Evolutionary conservation across 176 grass and related monocot species (phyloP).

Genomic region (Carex parvula): DNA sequence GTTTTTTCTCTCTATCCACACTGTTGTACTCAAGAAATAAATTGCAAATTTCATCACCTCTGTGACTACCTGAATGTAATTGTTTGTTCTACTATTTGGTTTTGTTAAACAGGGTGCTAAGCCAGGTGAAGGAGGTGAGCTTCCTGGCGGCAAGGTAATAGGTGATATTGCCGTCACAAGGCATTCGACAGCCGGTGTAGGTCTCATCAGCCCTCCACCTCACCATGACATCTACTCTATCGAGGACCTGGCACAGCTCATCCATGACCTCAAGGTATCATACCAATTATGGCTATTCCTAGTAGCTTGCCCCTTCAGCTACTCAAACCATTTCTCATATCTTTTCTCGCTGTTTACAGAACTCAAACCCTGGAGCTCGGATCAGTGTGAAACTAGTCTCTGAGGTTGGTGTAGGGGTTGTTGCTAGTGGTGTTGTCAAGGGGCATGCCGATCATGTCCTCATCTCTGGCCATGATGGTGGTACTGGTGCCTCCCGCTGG

Average conservation of each 20-base stretch:
- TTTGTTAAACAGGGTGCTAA: constrained; percentile 74
- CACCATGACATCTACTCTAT: constrained; percentile 99
- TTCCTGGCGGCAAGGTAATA: constrained; percentile 97
- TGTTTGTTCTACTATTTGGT: constrained; percentile 28
- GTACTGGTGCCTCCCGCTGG: constrained; percentile 96
- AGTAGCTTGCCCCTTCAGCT: neutral
- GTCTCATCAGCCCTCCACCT: constrained; percentile 92
- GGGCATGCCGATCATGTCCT: constrained; percentile 95
- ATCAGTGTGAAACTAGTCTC: constrained; percentile 97
- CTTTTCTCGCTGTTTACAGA: constrained; percentile 45
- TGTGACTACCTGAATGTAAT: neutral
- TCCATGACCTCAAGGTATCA: constrained; percentile 94
- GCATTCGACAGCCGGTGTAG: constrained; percentile 96
- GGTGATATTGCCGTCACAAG: constrained; percentile 95
- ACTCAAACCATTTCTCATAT: constrained; percentile 19
- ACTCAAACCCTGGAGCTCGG: constrained; percentile 79
- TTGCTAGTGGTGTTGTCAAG: constrained; percentile 97
- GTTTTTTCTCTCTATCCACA: constrained; percentile 7
- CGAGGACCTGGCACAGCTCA: constrained; percentile 95
- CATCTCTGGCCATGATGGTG: constrained; percentile 96
- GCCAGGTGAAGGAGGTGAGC: constrained; percentile 97
- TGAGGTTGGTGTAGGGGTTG: constrained; percentile 89
- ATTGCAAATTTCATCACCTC: neutral
- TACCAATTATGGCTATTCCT: neutral
- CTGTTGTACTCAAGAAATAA: neutral